Conservation (phyloP, 495 filamentous ascomycete genomes). For the Neurospora intermedia region DNA sequence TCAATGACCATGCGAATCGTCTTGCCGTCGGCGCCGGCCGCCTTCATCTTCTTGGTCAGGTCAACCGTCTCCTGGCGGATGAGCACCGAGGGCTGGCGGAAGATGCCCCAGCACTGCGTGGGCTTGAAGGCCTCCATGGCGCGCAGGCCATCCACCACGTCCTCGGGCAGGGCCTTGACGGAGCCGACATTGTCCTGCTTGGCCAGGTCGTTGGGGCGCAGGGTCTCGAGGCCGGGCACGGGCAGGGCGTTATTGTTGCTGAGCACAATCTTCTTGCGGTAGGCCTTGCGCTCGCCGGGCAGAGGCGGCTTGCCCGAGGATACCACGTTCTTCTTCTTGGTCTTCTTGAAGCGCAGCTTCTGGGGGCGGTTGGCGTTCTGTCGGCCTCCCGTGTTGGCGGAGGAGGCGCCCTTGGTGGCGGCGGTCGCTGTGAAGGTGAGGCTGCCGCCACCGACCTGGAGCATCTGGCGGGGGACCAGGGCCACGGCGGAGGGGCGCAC, state of each 20-base stretch:
- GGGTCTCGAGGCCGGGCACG: conserved; percentile 51
- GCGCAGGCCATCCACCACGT: conserved; percentile 66
- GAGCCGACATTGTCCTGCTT: conserved; percentile 46
- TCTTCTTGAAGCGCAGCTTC: conserved; percentile 32
- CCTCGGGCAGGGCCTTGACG: conserved; percentile 59
- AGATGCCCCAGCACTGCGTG: conserved; percentile 82
- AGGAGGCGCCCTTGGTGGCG: not conserved
- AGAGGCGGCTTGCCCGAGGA: conserved; percentile 40
- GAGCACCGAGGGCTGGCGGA: conserved; percentile 66
- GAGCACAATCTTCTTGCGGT: conserved; percentile 78
- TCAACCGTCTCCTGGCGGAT: conserved; percentile 65
- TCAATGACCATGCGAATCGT: conserved; percentile 57
- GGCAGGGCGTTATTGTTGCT: conserved; percentile 87
- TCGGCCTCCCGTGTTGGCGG: conserved; percentile 14
- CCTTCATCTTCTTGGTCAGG: conserved; percentile 49
- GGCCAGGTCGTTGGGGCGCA: conserved; percentile 45
- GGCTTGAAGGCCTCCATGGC: conserved; percentile 80
- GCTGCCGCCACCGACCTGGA: not conserved
- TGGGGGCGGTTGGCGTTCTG: conserved; percentile 22
- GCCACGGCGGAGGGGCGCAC: conserved; percentile 39
- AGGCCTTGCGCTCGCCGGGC: conserved; percentile 72
- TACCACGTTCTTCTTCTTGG: conserved; percentile 43
- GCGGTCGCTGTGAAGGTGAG: not conserved
- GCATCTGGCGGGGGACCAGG: conserved; percentile 4
- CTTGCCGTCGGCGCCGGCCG: conserved; percentile 42